Evolutionary conservation across 768 basidiomycete species (phyloP).

Genomic region (Chalciporus chontae): DNA sequence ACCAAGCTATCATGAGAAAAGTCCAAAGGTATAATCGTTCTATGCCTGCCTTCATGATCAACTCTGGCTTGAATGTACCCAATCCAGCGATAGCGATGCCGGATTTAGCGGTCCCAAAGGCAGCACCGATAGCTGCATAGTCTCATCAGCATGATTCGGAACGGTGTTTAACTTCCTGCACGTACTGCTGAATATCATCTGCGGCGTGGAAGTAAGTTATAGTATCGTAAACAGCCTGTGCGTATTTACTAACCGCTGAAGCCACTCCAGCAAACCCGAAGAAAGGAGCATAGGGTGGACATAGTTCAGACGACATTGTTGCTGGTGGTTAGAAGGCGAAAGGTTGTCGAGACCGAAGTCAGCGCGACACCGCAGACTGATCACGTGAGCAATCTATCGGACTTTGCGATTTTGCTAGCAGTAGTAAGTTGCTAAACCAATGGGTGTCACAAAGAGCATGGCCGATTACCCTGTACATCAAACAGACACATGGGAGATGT

Average conservation of each 20-base stretch:
- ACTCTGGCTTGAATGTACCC: constrained; percentile 89
- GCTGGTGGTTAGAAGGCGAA: not conserved
- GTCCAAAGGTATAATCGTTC: not conserved
- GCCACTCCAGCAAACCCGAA: constrained; percentile 97
- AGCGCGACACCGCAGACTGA: not conserved
- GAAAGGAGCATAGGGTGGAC: constrained; percentile 95
- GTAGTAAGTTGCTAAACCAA: too few species aligned
- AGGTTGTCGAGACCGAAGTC: not conserved
- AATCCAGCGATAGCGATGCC: constrained; percentile 97
- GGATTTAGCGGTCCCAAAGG: constrained; percentile 93
- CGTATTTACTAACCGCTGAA: constrained; percentile 64
- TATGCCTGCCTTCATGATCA: constrained; percentile 88
- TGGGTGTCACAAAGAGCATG: too few species aligned
- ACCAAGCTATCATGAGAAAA: not conserved
- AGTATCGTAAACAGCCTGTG: not conserved
- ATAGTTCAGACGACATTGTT: constrained; percentile 52
- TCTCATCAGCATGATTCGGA: constrained; percentile 9
- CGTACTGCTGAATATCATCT: constrained; percentile 98
- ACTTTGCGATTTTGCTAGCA: too few species aligned
- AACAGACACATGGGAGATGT: too few species aligned
- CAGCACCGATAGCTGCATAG: constrained; percentile 80
- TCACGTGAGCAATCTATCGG: constrained; percentile 12
- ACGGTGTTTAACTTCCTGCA: constrained; percentile 19
- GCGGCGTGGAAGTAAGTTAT: constrained; percentile 10
- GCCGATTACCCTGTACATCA: too few species aligned